Evolutionary conservation across 106 monocot genomes (phyloP).

Genomic region (Vanilla planifolia): DNA sequence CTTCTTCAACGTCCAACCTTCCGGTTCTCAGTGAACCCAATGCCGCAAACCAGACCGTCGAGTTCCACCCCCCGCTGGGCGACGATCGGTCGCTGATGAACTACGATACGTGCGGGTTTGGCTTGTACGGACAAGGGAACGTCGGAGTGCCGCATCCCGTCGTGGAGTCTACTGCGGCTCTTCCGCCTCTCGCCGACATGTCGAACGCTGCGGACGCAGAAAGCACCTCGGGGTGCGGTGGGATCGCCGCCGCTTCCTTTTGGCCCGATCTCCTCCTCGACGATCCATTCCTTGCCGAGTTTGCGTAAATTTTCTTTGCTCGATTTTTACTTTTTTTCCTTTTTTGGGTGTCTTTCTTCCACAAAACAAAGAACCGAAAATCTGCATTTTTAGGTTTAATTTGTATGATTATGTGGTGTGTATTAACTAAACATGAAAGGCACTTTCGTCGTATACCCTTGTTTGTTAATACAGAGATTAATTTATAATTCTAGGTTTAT

Average conservation of each 20-base stretch:
- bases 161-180: not conserved
- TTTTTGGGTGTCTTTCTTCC: not conserved
- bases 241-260: constrained; percentile 18
- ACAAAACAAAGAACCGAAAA: not conserved
- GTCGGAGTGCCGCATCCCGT: not conserved
- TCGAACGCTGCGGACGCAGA: constrained; percentile 23
- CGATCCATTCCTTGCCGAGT: constrained; percentile 55
- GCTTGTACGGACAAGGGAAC: constrained; percentile 18
- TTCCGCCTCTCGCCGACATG: constrained; percentile 21
- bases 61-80: constrained; percentile 8
- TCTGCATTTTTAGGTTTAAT: not conserved
- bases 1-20: constrained; percentile 1
- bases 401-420: not conserved
- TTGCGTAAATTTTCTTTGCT: constrained; percentile 23
- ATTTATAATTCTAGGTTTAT: no score
- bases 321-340: not conserved
- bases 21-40: no score
- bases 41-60: no score
- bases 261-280: constrained; percentile 75
- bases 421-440: not conserved
- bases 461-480: no score
- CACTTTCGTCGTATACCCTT: no score
- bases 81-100: constrained; percentile 16
- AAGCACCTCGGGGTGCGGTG: constrained; percentile 26
- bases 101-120: constrained; percentile 15